phyloP scores from a whole-genome alignment of 768 basidiomycete species.

The button mushroom (Agaricus bisporus) region DNA sequence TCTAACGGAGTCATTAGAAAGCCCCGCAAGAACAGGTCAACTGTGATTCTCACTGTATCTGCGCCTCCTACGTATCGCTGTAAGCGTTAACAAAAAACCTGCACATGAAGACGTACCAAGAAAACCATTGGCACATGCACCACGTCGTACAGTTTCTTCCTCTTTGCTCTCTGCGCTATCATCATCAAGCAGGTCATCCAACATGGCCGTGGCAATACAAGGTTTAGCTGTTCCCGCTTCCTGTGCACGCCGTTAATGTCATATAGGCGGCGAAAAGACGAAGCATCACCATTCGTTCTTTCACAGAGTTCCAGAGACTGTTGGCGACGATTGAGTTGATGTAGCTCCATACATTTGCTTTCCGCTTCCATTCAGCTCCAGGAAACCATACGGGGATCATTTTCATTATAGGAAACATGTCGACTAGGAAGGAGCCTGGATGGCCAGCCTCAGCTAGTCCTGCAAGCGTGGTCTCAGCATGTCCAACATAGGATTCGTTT shows the following conservation, averaged over 20 bases:
- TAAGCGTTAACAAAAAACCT: not conserved
- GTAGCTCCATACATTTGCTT: conserved; percentile 24
- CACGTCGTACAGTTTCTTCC: conserved; percentile 6
- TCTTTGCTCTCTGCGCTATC: not conserved
- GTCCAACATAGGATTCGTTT: conserved; percentile 29
- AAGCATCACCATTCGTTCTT: conserved; percentile 22
- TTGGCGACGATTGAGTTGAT: conserved; percentile 23
- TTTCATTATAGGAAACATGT: conserved; percentile 25
- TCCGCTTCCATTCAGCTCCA: conserved; percentile 28
- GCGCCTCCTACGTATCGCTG: conserved; percentile 1
- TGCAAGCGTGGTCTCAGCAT: conserved; percentile 21
- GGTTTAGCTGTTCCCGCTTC: not conserved
- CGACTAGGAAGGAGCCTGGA: conserved; percentile 29
- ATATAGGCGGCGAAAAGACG: not conserved
- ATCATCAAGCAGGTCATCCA: conserved; percentile 6
- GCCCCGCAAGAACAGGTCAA: too few species aligned
- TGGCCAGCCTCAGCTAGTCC: conserved; percentile 22
- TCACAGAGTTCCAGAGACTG: conserved; percentile 14
- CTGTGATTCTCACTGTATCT: conserved; percentile 14
- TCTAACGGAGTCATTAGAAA: too few species aligned
- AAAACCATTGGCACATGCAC: conserved; percentile 3
- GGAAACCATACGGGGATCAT: conserved; percentile 34
- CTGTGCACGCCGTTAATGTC: not conserved
- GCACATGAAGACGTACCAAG: not conserved
- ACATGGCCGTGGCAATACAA: conserved; percentile 7